A percentile compares a stretch with the other conserved stretches of the same genome.
phyloP scores from a whole-genome alignment of 2,329 filamentous ascomycete genomes.

The Monosporascus sp. region DNA sequence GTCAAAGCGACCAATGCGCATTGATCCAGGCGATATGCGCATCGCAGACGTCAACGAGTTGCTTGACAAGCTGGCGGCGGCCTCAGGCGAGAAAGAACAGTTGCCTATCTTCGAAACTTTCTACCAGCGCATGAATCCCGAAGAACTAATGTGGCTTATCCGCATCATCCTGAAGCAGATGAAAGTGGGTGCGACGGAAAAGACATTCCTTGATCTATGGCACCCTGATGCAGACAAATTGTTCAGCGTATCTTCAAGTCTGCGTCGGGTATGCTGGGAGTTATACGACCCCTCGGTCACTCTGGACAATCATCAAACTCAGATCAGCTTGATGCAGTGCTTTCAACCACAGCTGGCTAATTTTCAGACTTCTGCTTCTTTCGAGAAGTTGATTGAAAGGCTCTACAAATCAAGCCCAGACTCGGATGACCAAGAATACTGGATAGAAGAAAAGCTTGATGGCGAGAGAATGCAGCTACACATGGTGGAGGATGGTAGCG shows the following conservation, averaged over 20 bases:
- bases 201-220: constrained; percentile 79
- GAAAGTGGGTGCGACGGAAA: constrained; percentile 74
- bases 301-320: constrained; percentile 68
- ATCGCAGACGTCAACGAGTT: constrained; percentile 86
- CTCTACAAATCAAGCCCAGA: constrained; percentile 47
- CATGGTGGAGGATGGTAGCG: constrained; percentile 65
- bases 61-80: constrained; percentile 71
- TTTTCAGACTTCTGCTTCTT: constrained; percentile 74
- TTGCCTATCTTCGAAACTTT: constrained; percentile 75
- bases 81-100: constrained; percentile 78
- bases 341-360: constrained; percentile 95
- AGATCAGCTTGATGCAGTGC: constrained; percentile 82
- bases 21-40: constrained; percentile 68
- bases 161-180: constrained; percentile 82
- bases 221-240: constrained; percentile 71
- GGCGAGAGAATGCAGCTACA: constrained; percentile 97
- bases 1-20: constrained; percentile 73
- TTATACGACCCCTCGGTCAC: constrained; percentile 67
- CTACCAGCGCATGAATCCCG: constrained; percentile 85
- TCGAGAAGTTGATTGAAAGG: constrained; percentile 71
- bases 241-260: constrained; percentile 86
- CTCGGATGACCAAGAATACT: constrained; percentile 72
- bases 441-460: constrained; percentile 97
- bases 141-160: constrained; percentile 91
- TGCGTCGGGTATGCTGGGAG: constrained; percentile 93